Conservation (phyloP, 371 early-diverging fungal genomes). For the Phascolomyces articulosus region DNA sequence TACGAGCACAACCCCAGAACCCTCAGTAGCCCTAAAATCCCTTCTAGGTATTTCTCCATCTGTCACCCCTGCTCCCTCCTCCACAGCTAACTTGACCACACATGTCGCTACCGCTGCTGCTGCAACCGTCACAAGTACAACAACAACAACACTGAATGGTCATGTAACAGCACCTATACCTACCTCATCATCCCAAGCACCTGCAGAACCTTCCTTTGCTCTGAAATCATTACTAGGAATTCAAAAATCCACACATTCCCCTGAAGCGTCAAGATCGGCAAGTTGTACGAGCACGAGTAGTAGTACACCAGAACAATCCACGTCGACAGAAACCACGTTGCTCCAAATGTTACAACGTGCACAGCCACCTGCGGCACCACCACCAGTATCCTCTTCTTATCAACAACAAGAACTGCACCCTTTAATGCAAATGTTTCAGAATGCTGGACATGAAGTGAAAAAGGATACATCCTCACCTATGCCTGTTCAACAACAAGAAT, state of each 20-base stretch:
- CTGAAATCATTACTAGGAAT: slow-evolving; percentile 28
- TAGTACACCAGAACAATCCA: neutral
- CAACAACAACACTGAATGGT: too few species aligned
- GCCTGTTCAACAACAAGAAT: neutral
- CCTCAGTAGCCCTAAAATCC: slow-evolving; percentile 14
- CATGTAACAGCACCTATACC: slow-evolving; percentile 8
- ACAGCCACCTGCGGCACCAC: neutral
- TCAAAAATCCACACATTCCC: neutral
- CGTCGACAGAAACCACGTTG: neutral
- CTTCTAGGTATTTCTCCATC: slow-evolving; percentile 21
- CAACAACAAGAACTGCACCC: too few species aligned
- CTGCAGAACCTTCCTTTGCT: neutral
- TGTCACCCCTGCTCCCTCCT: neutral
- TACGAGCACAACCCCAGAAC: slow-evolving; percentile 5
- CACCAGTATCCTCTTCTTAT: neutral
- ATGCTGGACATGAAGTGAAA: too few species aligned
- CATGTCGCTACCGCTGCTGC: too few species aligned
- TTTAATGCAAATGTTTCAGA: too few species aligned
- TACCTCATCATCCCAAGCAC: too few species aligned
- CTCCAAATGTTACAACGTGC: neutral
- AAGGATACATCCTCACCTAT: neutral
- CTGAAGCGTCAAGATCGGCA: neutral
- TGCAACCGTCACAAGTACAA: too few species aligned
- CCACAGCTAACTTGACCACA: too few species aligned
- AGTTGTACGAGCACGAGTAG: neutral